Evolutionary conservation across 2,329 filamentous ascomycete genomes (phyloP).

Genomic region (Tolypocladium pustulatum): DNA sequence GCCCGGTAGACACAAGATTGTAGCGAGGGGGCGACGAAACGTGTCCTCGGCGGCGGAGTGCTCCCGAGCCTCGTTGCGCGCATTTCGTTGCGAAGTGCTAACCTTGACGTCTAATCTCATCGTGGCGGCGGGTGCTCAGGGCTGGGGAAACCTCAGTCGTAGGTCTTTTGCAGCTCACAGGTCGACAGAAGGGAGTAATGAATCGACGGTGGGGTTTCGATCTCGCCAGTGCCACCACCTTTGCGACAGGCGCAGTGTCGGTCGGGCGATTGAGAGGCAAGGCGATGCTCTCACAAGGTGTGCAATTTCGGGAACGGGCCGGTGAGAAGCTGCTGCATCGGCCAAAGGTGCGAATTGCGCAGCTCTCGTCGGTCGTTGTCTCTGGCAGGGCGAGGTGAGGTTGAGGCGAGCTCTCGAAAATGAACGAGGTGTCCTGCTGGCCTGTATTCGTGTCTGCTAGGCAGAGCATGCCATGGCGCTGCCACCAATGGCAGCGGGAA

Average conservation of each 20-base stretch:
- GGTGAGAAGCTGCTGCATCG: neutral
- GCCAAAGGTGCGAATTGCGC: neutral
- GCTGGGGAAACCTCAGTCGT: neutral
- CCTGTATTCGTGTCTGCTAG: neutral
- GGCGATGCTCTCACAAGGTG: neutral
- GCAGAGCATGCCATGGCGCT: neutral
- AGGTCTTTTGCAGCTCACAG: neutral
- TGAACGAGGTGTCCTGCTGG: neutral
- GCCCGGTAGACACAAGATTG: neutral
- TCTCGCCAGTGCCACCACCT: neutral
- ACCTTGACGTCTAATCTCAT: conserved; percentile 35
- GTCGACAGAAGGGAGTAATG: neutral
- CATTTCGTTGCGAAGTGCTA: conserved; percentile 7
- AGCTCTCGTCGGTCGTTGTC: neutral
- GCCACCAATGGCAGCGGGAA: neutral
- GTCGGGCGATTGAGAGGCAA: neutral
- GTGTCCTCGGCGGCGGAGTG: neutral
- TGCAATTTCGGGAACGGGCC: neutral
- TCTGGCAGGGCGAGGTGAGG: neutral
- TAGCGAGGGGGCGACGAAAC: neutral
- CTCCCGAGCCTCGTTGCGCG: neutral
- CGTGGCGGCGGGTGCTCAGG: conserved; percentile 8
- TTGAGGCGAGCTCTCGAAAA: neutral
- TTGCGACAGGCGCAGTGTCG: conserved; percentile 2
- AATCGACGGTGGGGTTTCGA: conserved; percentile 1